Base-by-base conservation (phyloP, 306 rosid species). In the Rosa persica region DNA sequence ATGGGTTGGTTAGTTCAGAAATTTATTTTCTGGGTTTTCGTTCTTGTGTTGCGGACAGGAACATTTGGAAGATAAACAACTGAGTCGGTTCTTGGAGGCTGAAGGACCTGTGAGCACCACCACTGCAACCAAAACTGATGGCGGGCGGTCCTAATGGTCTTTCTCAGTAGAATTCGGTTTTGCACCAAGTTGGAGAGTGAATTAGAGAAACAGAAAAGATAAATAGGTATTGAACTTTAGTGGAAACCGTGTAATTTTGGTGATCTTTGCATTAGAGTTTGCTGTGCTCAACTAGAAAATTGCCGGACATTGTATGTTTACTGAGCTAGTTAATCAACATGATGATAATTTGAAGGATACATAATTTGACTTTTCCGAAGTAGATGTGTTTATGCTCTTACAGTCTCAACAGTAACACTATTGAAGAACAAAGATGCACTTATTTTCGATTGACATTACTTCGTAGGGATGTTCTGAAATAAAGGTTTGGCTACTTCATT, bases 31-130 rank as follows among this genome's bases (percentile, higher is more conserved):
- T 27, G 36, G 67, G 44, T 30, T 40, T 43, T 61, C 4, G 9
- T 40, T n/a, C 19, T n/a, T 69, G 40, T 66, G 55, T 13, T 62
- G 65, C 81, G 52, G 22, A 19, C 85, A 95, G 98, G 87, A 89
- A 66, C 84, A 91, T 81, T 84, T 95, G 89, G 90, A 87, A 39
- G 91, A 92, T 76, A 87, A 88, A 49, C 87, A 88, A 70, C 78
- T 92, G 84, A 89, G 86, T 82, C 91, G 89, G 43, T 88, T 87
- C 83, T 83, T 95, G 83, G 92, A 91, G 86, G 91, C 93, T 67
- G 90, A 92, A 81, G 82, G 67, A 10, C 34, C 70, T n/a, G 49
- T 42, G 48, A 80, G 58, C 64, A 42, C 80, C 13, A 43, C 60
- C 52, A 8, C 27, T 43, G n/a, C 52, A 20, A 3, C 79, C 48